Evolutionary conservation across 805 yeast species (phyloP), one percentile per base, ranked within the genome.

Genomic region (Ogataea degrootiae): DNA sequence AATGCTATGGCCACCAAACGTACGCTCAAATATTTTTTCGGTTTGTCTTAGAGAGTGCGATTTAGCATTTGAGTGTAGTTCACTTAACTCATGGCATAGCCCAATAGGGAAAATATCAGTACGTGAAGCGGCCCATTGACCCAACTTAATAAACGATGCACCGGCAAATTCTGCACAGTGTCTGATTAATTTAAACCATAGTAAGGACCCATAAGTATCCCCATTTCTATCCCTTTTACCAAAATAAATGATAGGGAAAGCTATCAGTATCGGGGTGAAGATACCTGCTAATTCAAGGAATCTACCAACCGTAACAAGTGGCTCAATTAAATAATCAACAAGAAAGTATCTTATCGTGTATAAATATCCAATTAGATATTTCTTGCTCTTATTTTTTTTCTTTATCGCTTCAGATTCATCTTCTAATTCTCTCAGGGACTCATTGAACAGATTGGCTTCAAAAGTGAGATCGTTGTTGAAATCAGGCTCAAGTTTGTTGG

Each of bases 101-200:
- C 77, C 87, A 41, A 69, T 71, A 3, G 96, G 85, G 68, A 94
- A 92, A 34, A 94, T 85, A 67, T 94, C 99, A 0, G 96, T 87
- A 65, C 99, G 78, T 11, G 96, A 86, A 2, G 97, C 97, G 0
- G 99, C 99, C 99, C 99, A 94, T 70, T 94, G 99, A 4, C 98
- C 99, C 48, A 94, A 75, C 65, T 88, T 86, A 47, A 86, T 82
- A 62, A 86, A 94, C 4, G 96, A 85, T 3, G 98, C 96, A 0
- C 99, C 99, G 0, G 96, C 97, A 16, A 71, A 52, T 65, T 92
- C 96, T 48, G 94, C 79, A 1, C 85, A 70, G 62, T 76, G 65
- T 42, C 88, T 74, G 19, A 92, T 67, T 41, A 80, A 66, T 45
- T 67, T 66, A 65, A 77, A 91, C 97, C 97, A 92, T 19, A 80